Conservation (phyloP, 306 rosid genomes). For the Trichosanthes truncata region DNA sequence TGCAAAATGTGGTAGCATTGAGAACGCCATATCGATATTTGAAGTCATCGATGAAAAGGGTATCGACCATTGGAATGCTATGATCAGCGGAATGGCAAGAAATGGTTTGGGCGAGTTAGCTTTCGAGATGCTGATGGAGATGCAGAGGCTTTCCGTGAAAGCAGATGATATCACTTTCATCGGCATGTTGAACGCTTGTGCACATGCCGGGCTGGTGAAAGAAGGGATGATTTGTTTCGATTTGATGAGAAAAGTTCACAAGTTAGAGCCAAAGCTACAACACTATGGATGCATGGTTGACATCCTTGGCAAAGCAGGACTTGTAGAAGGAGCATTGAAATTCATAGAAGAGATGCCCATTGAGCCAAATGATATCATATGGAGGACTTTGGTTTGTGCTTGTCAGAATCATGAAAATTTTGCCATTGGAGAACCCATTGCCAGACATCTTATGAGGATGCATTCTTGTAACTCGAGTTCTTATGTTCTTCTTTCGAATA, state of each 20-base stretch:
- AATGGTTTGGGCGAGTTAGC: slow-evolving; percentile 59
- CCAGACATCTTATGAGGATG: slow-evolving; percentile 29
- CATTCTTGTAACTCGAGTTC: slow-evolving; percentile 41
- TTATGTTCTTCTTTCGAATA: slow-evolving; percentile 57
- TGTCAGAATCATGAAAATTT: slow-evolving; percentile 41
- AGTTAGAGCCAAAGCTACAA: slow-evolving; percentile 58
- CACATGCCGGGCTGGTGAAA: slow-evolving; percentile 63
- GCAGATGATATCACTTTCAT: slow-evolving; percentile 72
- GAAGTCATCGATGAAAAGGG: slow-evolving; percentile 32
- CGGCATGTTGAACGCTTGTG: slow-evolving; percentile 56
- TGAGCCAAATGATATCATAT: slow-evolving; percentile 67
- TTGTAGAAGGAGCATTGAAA: slow-evolving; percentile 43
- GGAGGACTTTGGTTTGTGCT: slow-evolving; percentile 66
- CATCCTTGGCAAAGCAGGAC: slow-evolving; percentile 59
- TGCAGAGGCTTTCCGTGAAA: slow-evolving; percentile 37
- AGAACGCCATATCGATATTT: slow-evolving; percentile 44
- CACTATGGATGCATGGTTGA: slow-evolving; percentile 78
- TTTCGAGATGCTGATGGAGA: slow-evolving; percentile 43
- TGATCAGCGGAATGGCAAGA: slow-evolving; percentile 58
- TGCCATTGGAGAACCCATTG: slow-evolving; percentile 39
- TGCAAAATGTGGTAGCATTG: slow-evolving; percentile 64
- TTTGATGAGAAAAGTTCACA: slow-evolving; percentile 60
- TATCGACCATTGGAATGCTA: slow-evolving; percentile 75
- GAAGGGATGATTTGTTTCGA: slow-evolving; percentile 64
- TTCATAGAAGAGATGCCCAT: slow-evolving; percentile 53